A percentile compares a stretch with the other conserved stretches of the same genome.
phyloP scores from a whole-genome alignment of 495 filamentous ascomycete species.

The Penicillium cosmopolitanum region DNA sequence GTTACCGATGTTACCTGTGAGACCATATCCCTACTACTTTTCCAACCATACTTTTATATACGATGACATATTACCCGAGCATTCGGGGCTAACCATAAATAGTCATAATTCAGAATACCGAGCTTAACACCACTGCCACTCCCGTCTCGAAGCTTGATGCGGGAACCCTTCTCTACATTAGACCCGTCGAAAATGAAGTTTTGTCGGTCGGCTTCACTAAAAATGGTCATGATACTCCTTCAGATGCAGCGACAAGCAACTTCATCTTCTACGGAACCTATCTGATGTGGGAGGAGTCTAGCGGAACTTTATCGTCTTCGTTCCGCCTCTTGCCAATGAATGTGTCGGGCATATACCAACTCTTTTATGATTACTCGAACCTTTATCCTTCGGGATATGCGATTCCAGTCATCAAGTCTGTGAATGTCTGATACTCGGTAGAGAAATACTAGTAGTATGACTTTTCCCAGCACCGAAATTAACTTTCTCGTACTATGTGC shows the following conservation, averaged over 20 bases:
- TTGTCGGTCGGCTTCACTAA: constrained; percentile 28
- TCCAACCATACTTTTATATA: too few relatives aligned
- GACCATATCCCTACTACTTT: neutral
- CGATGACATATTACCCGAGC: too few relatives aligned
- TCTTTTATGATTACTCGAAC: constrained; percentile 28
- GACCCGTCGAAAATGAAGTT: constrained; percentile 19
- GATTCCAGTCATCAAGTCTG: constrained; percentile 15
- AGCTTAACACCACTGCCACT: constrained; percentile 23
- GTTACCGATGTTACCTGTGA: constrained; percentile 33
- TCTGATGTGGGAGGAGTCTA: constrained; percentile 24
- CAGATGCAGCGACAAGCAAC: constrained; percentile 13
- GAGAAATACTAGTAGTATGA: too few relatives aligned
- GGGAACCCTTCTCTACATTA: constrained; percentile 27
- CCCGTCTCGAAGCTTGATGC: constrained; percentile 25
- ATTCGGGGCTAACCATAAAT: neutral
- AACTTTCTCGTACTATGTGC: too few relatives aligned
- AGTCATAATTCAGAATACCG: constrained; percentile 20
- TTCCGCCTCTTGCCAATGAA: constrained; percentile 29
- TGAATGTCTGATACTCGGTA: constrained; percentile 17
- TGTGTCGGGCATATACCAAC: constrained; percentile 25
- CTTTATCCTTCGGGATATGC: constrained; percentile 19
- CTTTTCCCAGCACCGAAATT: too few relatives aligned
- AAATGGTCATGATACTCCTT: constrained; percentile 17
- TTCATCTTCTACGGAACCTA: constrained; percentile 29
- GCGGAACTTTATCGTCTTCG: constrained; percentile 18